Evolutionary conservation across 352 stramenopile genomes (phyloP).

Genomic region (Phytophthora lateralis): DNA sequence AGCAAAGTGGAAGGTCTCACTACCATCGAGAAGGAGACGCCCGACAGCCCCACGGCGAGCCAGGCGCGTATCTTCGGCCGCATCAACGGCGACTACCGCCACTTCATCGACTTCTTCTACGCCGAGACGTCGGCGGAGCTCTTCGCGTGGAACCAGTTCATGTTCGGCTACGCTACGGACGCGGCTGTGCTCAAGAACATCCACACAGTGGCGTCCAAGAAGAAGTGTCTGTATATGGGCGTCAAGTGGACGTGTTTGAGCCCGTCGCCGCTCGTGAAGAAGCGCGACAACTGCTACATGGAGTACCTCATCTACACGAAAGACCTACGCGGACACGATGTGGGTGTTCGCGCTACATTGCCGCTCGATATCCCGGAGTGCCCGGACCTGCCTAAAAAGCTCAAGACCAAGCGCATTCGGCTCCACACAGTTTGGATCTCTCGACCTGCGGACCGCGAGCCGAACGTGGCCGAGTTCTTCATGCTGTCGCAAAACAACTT

Average conservation of each 20-base stretch:
- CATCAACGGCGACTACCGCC: conserved; percentile 62
- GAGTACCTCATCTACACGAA: conserved; percentile 78
- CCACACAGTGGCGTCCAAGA: conserved; percentile 46
- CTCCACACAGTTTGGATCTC: conserved; percentile 62
- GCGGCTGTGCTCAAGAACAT: conserved; percentile 76
- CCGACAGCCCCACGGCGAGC: conserved; percentile 18
- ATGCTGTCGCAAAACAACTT: conserved; percentile 68
- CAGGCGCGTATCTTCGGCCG: conserved; percentile 64
- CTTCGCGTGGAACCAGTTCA: conserved; percentile 77
- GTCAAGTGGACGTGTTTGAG: conserved; percentile 84
- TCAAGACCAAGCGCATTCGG: conserved; percentile 66
- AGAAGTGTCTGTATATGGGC: conserved; percentile 71
- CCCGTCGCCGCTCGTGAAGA: conserved; percentile 59
- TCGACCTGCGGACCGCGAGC: conserved; percentile 29
- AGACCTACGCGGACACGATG: conserved; percentile 60
- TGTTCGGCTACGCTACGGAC: conserved; percentile 68
- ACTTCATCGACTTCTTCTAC: conserved; percentile 81
- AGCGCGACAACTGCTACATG: conserved; percentile 80
- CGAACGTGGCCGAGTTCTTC: conserved; percentile 63
- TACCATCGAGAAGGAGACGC: conserved; percentile 43
- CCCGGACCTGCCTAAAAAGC: conserved; percentile 46
- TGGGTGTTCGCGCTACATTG: conserved; percentile 69
- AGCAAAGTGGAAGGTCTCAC: conserved; percentile 46
- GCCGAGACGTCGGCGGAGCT: conserved; percentile 65
- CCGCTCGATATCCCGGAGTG: conserved; percentile 73